phyloP scores from a whole-genome alignment of 1,284 basidiomycete species.

The Hemileia vastatrix region DNA sequence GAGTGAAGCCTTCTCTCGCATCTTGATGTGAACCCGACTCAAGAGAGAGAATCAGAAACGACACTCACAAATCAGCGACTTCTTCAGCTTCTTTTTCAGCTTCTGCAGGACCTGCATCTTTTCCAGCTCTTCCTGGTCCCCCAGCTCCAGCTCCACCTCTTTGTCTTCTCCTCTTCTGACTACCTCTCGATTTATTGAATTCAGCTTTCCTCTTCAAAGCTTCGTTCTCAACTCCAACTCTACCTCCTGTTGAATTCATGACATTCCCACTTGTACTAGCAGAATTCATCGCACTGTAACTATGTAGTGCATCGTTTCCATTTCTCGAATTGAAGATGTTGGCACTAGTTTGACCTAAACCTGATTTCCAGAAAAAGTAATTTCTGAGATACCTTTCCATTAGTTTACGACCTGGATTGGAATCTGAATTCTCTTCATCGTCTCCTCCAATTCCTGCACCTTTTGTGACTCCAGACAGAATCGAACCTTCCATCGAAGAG shows the following conservation, averaged over 20 bases:
- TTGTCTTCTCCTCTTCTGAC: conserved; percentile 30
- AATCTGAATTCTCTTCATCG: conserved; percentile 1
- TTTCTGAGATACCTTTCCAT: conserved; percentile 62
- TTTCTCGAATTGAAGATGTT: no score
- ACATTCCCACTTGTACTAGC: neutral
- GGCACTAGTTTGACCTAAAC: conserved; percentile 48
- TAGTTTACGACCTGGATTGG: conserved; percentile 50
- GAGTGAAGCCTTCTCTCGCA: conserved; percentile 14
- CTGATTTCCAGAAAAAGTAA: conserved; percentile 76
- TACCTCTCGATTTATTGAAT: conserved; percentile 31
- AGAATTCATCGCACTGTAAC: conserved; percentile 1
- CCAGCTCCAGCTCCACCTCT: conserved; percentile 27
- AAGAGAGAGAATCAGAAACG: neutral
- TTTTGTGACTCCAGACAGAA: conserved; percentile 49
- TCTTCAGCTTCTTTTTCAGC: conserved; percentile 52
- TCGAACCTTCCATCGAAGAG: conserved; percentile 51
- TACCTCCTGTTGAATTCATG: neutral
- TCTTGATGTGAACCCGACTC: neutral
- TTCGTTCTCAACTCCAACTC: conserved; percentile 18
- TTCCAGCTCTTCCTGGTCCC: conserved; percentile 28
- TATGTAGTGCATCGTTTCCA: conserved; percentile 7
- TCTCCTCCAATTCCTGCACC: conserved; percentile 7
- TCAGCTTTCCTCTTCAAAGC: conserved; percentile 38
- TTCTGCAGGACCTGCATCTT: conserved; percentile 32
- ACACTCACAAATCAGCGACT: conserved; percentile 54